Percentiles rank a stretch among this genome's conserved stretches.
Conservation (phyloP, 805 yeast genomes). For the Suhomyces emberorum region DNA sequence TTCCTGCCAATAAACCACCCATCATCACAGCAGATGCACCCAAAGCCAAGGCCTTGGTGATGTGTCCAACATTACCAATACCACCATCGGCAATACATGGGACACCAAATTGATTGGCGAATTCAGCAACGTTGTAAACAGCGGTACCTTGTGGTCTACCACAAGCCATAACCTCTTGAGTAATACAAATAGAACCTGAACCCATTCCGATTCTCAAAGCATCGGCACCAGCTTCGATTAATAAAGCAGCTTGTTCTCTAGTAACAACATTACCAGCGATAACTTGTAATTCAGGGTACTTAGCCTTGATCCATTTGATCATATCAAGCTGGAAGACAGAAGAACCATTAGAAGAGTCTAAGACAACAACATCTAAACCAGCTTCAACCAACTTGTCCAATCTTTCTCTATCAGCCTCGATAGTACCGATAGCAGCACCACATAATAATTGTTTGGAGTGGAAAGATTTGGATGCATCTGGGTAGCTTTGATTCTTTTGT, state of each 20-base stretch:
- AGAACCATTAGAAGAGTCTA: conserved; percentile 98
- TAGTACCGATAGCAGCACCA: conserved; percentile 98
- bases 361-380: conserved; percentile 92
- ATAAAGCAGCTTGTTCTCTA: conserved; percentile 96
- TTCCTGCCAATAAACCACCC: conserved; percentile 99
- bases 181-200: conserved; percentile 97
- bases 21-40: conserved; percentile 98
- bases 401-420: conserved; percentile 84
- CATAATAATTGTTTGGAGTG: conserved; percentile 92
- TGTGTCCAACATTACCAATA: conserved; percentile 97
- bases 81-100: conserved; percentile 99
- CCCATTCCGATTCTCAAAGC: conserved; percentile 99
- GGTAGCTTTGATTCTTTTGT: conserved; percentile 92
- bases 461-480: conserved; percentile 90
- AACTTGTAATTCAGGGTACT: conserved; percentile 76
- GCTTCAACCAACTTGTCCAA: conserved; percentile 83
- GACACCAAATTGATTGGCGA: conserved; percentile 92
- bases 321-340: conserved; percentile 91
- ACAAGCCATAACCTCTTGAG: conserved; percentile 99
- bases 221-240: conserved; percentile 93
- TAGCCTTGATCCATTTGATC: conserved; percentile 86
- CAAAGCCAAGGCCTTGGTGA: conserved; percentile 91
- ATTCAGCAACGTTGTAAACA: conserved; percentile 89
- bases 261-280: conserved; percentile 99
- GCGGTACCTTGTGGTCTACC: conserved; percentile 99